A percentile compares a stretch with the other conserved stretches of the same genome.
Conservation (phyloP, 148 eudicot species). For the Cornus kousa region DNA sequence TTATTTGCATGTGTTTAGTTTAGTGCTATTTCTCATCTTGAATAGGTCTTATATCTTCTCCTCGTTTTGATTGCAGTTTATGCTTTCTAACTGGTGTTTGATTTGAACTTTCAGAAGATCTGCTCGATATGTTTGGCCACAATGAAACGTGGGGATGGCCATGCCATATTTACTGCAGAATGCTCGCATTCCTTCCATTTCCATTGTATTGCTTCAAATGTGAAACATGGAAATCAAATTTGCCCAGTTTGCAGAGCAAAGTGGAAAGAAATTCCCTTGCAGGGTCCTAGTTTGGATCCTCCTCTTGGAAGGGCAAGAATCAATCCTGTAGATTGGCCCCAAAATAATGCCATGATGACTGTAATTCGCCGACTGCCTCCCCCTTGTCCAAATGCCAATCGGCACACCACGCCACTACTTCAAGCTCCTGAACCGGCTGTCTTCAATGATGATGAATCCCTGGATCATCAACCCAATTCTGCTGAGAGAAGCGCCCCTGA, state of each 20-base stretch:
- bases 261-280: slow-evolving; percentile 80
- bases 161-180: slow-evolving; percentile 88
- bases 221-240: slow-evolving; percentile 70
- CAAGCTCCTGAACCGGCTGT: slow-evolving; percentile 63
- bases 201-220: slow-evolving; percentile 74
- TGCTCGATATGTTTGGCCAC: slow-evolving; percentile 75
- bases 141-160: slow-evolving; percentile 72
- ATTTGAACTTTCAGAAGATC: slow-evolving; percentile 42
- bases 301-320: slow-evolving; percentile 40
- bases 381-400: slow-evolving; percentile 39
- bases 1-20: not conserved
- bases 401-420: slow-evolving; percentile 32
- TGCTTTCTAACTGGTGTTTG: slow-evolving; percentile 4
- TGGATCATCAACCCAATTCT: slow-evolving; percentile 31
- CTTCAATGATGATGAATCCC: slow-evolving; percentile 69
- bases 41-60: not conserved
- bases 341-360: slow-evolving; percentile 39
- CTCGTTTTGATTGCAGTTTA: not conserved
- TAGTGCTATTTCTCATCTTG: not conserved
- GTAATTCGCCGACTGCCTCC: slow-evolving; percentile 50
- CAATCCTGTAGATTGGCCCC: slow-evolving; percentile 38
- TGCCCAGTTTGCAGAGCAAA: slow-evolving; percentile 87
- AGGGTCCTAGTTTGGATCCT: slow-evolving; percentile 44
- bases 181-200: slow-evolving; percentile 90
- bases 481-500: slow-evolving; percentile 17